phyloP scores from a whole-genome alignment of 176 grass and related monocot genomes.

The Hordeum vulgare region DNA sequence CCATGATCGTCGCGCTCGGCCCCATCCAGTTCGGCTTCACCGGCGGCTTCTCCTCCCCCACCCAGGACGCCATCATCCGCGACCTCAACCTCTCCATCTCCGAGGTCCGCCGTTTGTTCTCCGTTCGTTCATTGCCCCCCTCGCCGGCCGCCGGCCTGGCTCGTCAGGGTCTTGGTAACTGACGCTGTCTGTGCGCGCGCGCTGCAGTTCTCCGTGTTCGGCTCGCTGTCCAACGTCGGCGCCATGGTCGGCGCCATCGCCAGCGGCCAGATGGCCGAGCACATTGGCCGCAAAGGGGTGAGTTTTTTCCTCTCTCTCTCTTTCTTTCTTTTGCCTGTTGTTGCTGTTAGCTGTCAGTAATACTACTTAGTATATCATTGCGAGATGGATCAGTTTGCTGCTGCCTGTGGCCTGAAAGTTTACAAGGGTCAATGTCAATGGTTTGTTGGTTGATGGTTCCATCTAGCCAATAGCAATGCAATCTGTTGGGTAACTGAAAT shows the following conservation, averaged over 20 bases:
- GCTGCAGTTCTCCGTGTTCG: constrained; percentile 87
- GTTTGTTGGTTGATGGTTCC: background rate
- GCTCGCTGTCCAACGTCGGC: constrained; percentile 87
- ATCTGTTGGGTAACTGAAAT: background rate
- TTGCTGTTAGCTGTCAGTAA: background rate
- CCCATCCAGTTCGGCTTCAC: constrained; percentile 99
- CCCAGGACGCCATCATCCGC: constrained; percentile 64
- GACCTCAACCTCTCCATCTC: constrained; percentile 81
- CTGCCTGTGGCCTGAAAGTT: background rate
- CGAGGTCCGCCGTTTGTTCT: constrained; percentile 19
- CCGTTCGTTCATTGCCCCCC: background rate
- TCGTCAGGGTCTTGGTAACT: background rate
- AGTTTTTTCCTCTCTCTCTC: background rate
- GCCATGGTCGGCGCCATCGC: constrained; percentile 93
- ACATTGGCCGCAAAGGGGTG: constrained; percentile 92
- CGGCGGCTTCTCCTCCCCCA: constrained; percentile 78
- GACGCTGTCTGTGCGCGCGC: background rate
- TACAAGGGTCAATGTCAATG: background rate
- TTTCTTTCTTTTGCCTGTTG: background rate
- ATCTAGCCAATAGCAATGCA: background rate
- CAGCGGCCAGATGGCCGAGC: constrained; percentile 89
- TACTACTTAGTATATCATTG: background rate
- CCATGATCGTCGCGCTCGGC: constrained; percentile 83
- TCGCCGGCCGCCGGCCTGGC: no score
- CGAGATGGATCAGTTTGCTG: background rate